phyloP scores from a whole-genome alignment of 495 filamentous ascomycete genomes.

The Penicillium psychrofluorescens region DNA sequence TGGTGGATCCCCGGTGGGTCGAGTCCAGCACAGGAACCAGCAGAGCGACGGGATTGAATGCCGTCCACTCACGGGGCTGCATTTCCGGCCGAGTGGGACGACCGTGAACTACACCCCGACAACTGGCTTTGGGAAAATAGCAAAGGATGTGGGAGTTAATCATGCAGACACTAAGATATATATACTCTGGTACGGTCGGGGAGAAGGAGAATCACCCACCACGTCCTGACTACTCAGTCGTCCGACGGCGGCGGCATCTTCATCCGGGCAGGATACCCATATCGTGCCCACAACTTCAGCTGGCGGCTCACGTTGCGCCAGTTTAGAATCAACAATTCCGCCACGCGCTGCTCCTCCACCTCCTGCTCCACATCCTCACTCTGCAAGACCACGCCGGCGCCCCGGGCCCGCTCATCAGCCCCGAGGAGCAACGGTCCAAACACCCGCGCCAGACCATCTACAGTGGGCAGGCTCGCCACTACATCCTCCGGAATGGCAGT shows the following conservation, averaged over 20 bases:
- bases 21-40: not conserved
- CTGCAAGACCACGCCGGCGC: slow-evolving; percentile 6
- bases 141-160: too few relatives aligned
- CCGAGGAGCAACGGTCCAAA: slow-evolving; percentile 30
- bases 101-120: too few relatives aligned
- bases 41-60: slow-evolving; percentile 7
- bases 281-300: slow-evolving; percentile 19
- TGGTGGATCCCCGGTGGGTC: too few relatives aligned
- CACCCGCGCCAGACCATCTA: slow-evolving; percentile 21
- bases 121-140: too few relatives aligned
- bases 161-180: too few relatives aligned
- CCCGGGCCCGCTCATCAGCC: not conserved
- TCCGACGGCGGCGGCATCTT: too few relatives aligned
- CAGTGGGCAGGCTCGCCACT: slow-evolving; percentile 12
- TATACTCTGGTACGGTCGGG: too few relatives aligned
- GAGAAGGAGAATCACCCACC: too few relatives aligned
- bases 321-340: slow-evolving; percentile 23
- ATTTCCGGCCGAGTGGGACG: too few relatives aligned
- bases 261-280: not conserved
- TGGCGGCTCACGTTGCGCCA: slow-evolving; percentile 29
- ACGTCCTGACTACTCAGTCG: too few relatives aligned
- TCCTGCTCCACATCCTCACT: slow-evolving; percentile 15
- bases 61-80: slow-evolving; percentile 9
- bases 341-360: slow-evolving; percentile 26
- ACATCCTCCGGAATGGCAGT: slow-evolving; percentile 4